Base-by-base conservation (phyloP, 768 basidiomycete species). In the Amanita phalloides region DNA sequence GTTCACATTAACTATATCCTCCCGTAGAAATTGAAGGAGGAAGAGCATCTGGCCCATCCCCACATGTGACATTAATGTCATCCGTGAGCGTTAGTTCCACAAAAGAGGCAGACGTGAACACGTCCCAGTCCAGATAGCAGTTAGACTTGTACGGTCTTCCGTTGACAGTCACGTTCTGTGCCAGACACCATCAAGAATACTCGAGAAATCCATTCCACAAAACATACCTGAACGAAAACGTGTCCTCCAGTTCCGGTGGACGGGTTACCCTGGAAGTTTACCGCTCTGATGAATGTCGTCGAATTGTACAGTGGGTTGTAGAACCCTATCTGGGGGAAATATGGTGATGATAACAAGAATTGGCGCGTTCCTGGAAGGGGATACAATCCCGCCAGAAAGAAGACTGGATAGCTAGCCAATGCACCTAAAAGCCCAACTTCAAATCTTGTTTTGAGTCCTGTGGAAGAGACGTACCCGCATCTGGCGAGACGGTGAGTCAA, bases 1-100 rank as follows among this genome's bases (percentile, higher is more conserved):
- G 10, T 7, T 20, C 9, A 3, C 38, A 25, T 66, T 57, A 76
- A 49, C 71, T 59, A 57, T 71, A 82, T 0, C 81, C 81, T 4
- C 79, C 81, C n/a, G 80, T 84, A 4, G 81, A 82, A 35, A 82
- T 67, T 13, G 81, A 82, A 1, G 81, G 80, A 0, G 81, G 81
- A 35, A 82, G 59, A 1, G 77, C 75, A 33, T 62, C 60, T 17
- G 64, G 36, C 6, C 68, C 73, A 2, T 59, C 63, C 13, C 81
- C 81, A 60, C 81, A 84, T 1, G 71, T 66, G 5, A 77, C 69
- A 28, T 65, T 71, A 53, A 78, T 75, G 58, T 81, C 71, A 52
- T 73, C 68, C 4, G 78, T 77, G 51, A 84, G 59, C 42, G 77
- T 73, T 30, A 84, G 63, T 59, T 79, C 79, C 32, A 84, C 69